A percentile compares a stretch with the other conserved stretches of the same genome.
Conservation (phyloP, 2,329 filamentous ascomycete genomes). For the Cladorrhinum sp. region DNA sequence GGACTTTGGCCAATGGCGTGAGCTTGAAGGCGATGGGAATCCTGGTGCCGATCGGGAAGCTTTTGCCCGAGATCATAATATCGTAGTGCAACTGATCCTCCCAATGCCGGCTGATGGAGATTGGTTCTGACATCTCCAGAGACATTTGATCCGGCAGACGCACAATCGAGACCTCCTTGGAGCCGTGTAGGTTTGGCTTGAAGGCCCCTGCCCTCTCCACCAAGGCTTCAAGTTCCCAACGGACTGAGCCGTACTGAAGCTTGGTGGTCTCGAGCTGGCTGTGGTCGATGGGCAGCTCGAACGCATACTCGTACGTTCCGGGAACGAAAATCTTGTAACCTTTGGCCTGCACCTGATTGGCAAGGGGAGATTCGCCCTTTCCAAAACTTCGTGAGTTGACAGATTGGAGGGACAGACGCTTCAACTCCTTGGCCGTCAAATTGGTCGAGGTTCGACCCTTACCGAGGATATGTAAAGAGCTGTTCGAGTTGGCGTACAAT, state of each 20-base stretch:
- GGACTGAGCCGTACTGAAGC: conserved; percentile 80
- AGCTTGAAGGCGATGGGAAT: conserved; percentile 94
- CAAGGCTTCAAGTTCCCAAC: conserved; percentile 81
- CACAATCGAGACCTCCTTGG: conserved; percentile 78
- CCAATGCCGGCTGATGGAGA: conserved; percentile 90
- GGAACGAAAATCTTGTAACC: conserved; percentile 85
- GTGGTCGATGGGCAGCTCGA: conserved; percentile 86
- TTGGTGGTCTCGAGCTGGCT: conserved; percentile 85
- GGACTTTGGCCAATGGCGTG: conserved; percentile 87
- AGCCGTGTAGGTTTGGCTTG: conserved; percentile 79
- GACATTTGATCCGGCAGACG: conserved; percentile 84
- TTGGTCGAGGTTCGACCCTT: conserved; percentile 31
- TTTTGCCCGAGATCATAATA: conserved; percentile 93
- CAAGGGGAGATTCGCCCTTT: conserved; percentile 68
- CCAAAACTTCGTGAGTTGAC: conserved; percentile 81
- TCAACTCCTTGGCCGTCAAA: conserved; percentile 50
- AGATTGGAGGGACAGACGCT: conserved; percentile 74
- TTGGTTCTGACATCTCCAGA: conserved; percentile 86
- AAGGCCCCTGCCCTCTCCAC: conserved; percentile 87
- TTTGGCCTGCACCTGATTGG: conserved; percentile 58
- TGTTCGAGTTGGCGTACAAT: conserved; percentile 32
- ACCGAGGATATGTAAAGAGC: conserved; percentile 32
- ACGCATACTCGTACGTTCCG: conserved; percentile 64
- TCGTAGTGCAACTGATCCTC: conserved; percentile 95
- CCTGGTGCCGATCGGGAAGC: conserved; percentile 81